These are phyloP conservation scores for Pulveroboletus ravenelii DNA, from an alignment of 768 basidiomycete genomes.

Conservation along the genomic window DNA sequence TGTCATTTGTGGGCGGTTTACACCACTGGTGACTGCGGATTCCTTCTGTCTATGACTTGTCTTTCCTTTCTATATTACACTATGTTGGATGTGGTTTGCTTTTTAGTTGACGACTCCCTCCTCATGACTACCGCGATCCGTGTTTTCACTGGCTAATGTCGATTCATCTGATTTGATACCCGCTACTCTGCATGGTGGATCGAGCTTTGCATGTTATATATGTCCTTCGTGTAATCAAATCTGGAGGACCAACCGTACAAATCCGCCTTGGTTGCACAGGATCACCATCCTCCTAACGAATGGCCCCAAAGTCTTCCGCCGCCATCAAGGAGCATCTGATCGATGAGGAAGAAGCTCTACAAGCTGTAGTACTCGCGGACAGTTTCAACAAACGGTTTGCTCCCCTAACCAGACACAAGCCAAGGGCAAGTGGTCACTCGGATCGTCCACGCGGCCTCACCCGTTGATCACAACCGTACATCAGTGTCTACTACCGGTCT, in stretches of 20 bases:
- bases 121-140: slow-evolving; percentile 62
- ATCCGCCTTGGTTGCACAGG: neutral
- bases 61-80: slow-evolving; percentile 33
- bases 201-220: slow-evolving; percentile 30
- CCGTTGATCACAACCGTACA: slow-evolving; percentile 10
- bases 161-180: slow-evolving; percentile 60
- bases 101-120: slow-evolving; percentile 52
- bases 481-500: slow-evolving; percentile 88
- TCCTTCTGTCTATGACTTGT: slow-evolving; percentile 32
- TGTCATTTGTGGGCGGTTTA: slow-evolving; percentile 35
- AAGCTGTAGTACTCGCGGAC: slow-evolving; percentile 94
- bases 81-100: slow-evolving; percentile 59
- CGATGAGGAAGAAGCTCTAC: slow-evolving; percentile 81
- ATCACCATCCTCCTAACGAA: slow-evolving; percentile 21
- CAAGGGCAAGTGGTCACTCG: slow-evolving; percentile 55
- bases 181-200: slow-evolving; percentile 30
- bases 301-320: slow-evolving; percentile 60
- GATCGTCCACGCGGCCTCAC: slow-evolving; percentile 12
- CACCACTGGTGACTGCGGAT: slow-evolving; percentile 36
- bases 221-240: slow-evolving; percentile 31
- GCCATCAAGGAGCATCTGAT: slow-evolving; percentile 58
- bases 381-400: slow-evolving; percentile 93
- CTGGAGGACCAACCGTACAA: slow-evolving; percentile 20
- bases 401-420: slow-evolving; percentile 83
- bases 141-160: slow-evolving; percentile 62